Base-by-base conservation (phyloP, 805 yeast species). In the Pichia cabralensis region DNA sequence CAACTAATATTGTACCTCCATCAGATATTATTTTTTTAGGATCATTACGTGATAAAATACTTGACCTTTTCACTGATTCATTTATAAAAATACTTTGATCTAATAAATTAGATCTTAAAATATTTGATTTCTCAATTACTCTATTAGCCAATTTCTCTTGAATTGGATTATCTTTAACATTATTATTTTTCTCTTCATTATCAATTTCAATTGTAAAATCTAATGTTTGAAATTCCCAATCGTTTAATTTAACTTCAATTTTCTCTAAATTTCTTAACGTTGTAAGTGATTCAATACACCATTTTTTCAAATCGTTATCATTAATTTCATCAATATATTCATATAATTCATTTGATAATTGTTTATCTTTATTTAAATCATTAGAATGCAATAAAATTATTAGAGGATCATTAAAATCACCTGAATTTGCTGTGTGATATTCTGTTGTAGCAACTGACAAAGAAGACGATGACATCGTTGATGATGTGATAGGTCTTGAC, bases 171-270 rank as follows among this genome's bases (percentile, higher is more conserved):
- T 46, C 50, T 20, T 44, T 25, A 17, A 22, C 19, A 13, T 37
- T 24, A 22, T 19, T 23, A 8, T 19, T 31, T 16, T 25, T 16
- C 17, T 18, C 21, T 12, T 33, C 34, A 23, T 33, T 33, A 19
- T 43, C 36, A 15, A 37, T 28, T 17, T 29, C 34, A 18, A 44
- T 25, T 15, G 63, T 60, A 41, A 62, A 62, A 43, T 71, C 75
- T 19, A 72, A 50, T 8, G 76, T 66, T 28, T 67, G 53, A 38
- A 72, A 71, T 34, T 71, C 75, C 79, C 78, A 72, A 40, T 67
- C 67, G 39, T 66, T 62, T 31, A 69, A 55, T 23, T 57, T 61
- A 24, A 65, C 50, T 41, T 66, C 70, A 15, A 69, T 58, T 40
- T 64, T 63, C 50, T 72, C 78, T 27, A 72, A 52, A 28, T 70